These are phyloP conservation scores for Geranium brycei DNA, from an alignment of 345 rosid species.

Conservation along the genomic window DNA sequence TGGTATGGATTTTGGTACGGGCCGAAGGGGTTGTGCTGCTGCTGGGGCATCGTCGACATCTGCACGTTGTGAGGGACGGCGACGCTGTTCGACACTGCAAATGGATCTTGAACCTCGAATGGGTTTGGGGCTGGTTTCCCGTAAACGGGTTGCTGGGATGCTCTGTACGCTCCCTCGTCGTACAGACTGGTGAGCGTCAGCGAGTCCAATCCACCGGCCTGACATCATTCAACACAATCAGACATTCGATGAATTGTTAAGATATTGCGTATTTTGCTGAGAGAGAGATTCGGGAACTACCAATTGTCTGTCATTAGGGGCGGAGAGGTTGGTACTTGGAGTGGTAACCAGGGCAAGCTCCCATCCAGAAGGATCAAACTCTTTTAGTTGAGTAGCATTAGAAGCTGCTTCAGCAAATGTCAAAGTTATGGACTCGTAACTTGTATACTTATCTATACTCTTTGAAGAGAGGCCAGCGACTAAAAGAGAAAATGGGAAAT, in stretches of 20 bases:
- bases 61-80: slow-evolving; percentile 43
- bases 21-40: slow-evolving; percentile 60
- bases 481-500: neutral
- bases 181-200: slow-evolving; percentile 75
- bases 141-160: slow-evolving; percentile 65
- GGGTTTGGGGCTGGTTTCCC: slow-evolving; percentile 87
- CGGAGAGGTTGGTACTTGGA: slow-evolving; percentile 62
- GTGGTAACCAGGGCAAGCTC: slow-evolving; percentile 80
- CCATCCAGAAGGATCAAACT: slow-evolving; percentile 89
- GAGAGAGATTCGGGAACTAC: slow-evolving; percentile 23
- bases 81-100: slow-evolving; percentile 33
- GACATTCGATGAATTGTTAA: neutral
- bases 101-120: slow-evolving; percentile 73
- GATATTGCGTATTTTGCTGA: neutral
- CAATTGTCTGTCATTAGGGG: slow-evolving; percentile 76
- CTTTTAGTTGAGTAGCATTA: slow-evolving; percentile 36
- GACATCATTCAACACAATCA: slow-evolving; percentile 7
- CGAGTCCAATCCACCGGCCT: slow-evolving; percentile 96
- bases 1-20: slow-evolving; percentile 33
- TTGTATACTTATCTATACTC: too few relatives aligned
- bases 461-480: neutral
- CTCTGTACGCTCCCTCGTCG: slow-evolving; percentile 74
- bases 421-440: neutral
- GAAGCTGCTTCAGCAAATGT: slow-evolving; percentile 38
- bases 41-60: slow-evolving; percentile 41